Evolutionary conservation across 2,329 filamentous ascomycete genomes (phyloP).

Genomic region (Plenodomus tracheiphilus): DNA sequence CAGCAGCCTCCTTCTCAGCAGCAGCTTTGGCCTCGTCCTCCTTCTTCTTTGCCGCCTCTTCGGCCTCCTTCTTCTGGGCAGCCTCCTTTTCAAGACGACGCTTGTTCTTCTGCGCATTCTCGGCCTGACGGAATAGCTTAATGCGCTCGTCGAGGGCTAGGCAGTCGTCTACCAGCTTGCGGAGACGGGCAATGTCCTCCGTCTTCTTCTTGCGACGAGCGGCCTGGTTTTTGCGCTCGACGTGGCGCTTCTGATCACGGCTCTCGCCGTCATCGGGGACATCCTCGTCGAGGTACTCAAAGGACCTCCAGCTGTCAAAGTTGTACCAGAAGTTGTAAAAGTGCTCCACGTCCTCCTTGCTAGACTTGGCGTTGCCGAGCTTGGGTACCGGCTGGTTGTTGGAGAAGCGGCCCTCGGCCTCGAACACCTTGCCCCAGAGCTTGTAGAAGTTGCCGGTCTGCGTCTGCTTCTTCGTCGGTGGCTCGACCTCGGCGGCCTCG

Average conservation of each 20-base stretch:
- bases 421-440: conserved; percentile 88
- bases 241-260: conserved; percentile 97
- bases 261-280: conserved; percentile 99
- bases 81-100: conserved; percentile 89
- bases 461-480: conserved; percentile 87
- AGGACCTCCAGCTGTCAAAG: conserved; percentile 96
- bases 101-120: conserved; percentile 94
- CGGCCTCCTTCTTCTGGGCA: conserved; percentile 81
- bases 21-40: conserved; percentile 78
- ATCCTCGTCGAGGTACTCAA: conserved; percentile 98
- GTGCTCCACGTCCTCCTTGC: conserved; percentile 84
- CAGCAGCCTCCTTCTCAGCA: conserved; percentile 82
- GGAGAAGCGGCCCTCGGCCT: conserved; percentile 90
- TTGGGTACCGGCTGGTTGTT: conserved; percentile 84
- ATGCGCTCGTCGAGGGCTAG: conserved; percentile 89
- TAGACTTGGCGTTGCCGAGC: conserved; percentile 81
- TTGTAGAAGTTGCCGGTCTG: conserved; percentile 93
- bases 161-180: conserved; percentile 85
- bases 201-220: conserved; percentile 99
- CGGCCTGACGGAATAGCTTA: conserved; percentile 93
- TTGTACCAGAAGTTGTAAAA: conserved; percentile 99
- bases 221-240: conserved; percentile 98
- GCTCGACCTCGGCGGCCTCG: conserved; percentile 87
- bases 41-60: conserved; percentile 83
- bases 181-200: conserved; percentile 89